phyloP scores from a whole-genome alignment of 192 early-diverging fungal genomes.

The Backusella luteola region DNA sequence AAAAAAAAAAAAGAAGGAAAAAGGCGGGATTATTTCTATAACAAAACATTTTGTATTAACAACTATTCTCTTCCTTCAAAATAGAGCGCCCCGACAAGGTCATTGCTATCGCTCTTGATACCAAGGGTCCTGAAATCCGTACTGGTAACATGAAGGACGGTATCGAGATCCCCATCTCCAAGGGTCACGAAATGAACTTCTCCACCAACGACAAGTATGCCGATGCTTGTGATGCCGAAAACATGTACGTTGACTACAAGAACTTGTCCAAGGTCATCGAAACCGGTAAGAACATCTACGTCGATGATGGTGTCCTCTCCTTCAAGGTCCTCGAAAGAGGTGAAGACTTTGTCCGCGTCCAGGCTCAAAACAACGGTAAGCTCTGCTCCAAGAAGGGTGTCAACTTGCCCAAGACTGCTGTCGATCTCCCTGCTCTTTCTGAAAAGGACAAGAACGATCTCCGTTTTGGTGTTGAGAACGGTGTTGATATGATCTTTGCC shows the following conservation, averaged over 20 bases:
- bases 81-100: slow-evolving; percentile 39
- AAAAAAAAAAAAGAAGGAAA: neutral
- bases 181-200: slow-evolving; percentile 70
- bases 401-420: slow-evolving; percentile 82
- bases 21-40: neutral
- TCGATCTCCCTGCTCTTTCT: slow-evolving; percentile 87
- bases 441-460: slow-evolving; percentile 88
- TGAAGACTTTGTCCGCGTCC: slow-evolving; percentile 54
- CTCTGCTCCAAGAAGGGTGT: slow-evolving; percentile 90
- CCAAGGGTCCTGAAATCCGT: slow-evolving; percentile 80
- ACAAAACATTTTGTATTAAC: neutral
- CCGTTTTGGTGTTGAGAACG: slow-evolving; percentile 84
- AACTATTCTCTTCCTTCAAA: neutral
- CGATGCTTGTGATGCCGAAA: slow-evolving; percentile 49
- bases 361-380: slow-evolving; percentile 74
- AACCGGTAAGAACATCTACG: slow-evolving; percentile 69
- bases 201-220: slow-evolving; percentile 61
- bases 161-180: slow-evolving; percentile 58
- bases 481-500: slow-evolving; percentile 91
- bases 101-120: slow-evolving; percentile 77
- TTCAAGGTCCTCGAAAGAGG: slow-evolving; percentile 80
- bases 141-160: slow-evolving; percentile 67
- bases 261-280: slow-evolving; percentile 70
- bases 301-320: slow-evolving; percentile 93
- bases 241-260: slow-evolving; percentile 74